A percentile compares a stretch with the other conserved stretches of the same genome.
Evolutionary conservation across 169 alveolate species (phyloP).

Genomic region (Plasmodium adleri): DNA sequence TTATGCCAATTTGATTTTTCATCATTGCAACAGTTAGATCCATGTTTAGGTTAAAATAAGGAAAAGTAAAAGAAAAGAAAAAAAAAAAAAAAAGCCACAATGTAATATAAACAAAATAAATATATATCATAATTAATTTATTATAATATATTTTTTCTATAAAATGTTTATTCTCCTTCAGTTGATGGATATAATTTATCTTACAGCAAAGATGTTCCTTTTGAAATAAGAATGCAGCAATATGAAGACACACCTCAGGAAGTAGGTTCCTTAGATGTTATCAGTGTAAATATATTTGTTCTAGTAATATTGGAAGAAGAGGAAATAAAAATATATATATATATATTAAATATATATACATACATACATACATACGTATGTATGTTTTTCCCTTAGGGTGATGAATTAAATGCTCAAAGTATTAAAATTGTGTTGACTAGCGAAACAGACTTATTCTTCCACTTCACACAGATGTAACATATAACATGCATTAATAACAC

Average conservation of each 20-base stretch:
- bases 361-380: background rate
- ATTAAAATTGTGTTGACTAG: slow-evolving; percentile 92
- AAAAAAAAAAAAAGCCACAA: background rate
- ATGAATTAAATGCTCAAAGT: slow-evolving; percentile 87
- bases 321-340: background rate
- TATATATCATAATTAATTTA: no score
- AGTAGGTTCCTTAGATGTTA: slow-evolving; percentile 91
- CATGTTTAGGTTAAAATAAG: slow-evolving; percentile 87
- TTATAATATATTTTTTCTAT: background rate
- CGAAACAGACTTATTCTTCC: slow-evolving; percentile 95
- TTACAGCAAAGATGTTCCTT: slow-evolving; percentile 94
- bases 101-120: background rate
- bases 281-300: slow-evolving; percentile 89
- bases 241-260: slow-evolving; percentile 87
- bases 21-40: slow-evolving; percentile 94
- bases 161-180: slow-evolving; percentile 16
- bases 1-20: slow-evolving; percentile 89
- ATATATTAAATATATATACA: no score
- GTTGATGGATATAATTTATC: slow-evolving; percentile 92
- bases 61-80: background rate
- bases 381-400: slow-evolving; percentile 83
- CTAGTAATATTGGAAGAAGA: slow-evolving; percentile 75
- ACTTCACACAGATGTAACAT: slow-evolving; percentile 89
- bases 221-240: slow-evolving; percentile 92
- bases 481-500: background rate